phyloP scores from a whole-genome alignment of 768 basidiomycete genomes.

The Pisolithus orientalis region DNA sequence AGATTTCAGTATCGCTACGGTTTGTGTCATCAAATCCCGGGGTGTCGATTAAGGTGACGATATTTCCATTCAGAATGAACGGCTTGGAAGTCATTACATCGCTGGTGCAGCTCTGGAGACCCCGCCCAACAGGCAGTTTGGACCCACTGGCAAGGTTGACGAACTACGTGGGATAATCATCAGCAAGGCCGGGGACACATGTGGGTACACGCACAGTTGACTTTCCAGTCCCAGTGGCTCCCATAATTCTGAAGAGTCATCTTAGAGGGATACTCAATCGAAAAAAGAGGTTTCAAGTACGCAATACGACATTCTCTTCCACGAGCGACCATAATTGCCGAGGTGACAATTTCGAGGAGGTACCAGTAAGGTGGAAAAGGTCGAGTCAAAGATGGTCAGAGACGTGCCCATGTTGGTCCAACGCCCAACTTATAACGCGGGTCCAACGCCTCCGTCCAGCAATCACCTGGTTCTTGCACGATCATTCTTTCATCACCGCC shows the following conservation, averaged over 20 bases:
- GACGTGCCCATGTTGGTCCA: background rate
- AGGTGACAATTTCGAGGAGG: background rate
- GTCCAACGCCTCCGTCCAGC: background rate
- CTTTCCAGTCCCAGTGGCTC: slow-evolving; percentile 31
- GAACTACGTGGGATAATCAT: slow-evolving; percentile 32
- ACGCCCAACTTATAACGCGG: background rate
- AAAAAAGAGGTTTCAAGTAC: background rate
- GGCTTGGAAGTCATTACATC: slow-evolving; percentile 37
- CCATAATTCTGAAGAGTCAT: slow-evolving; percentile 32
- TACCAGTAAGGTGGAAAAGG: background rate
- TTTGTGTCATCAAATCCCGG: slow-evolving; percentile 56
- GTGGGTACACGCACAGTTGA: slow-evolving; percentile 20
- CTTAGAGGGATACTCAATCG: background rate
- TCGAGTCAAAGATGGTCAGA: background rate
- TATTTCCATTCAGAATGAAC: slow-evolving; percentile 40
- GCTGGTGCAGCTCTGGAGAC: slow-evolving; percentile 46
- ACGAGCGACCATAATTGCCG: background rate
- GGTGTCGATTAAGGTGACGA: slow-evolving; percentile 49
- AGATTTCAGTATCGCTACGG: slow-evolving; percentile 44
- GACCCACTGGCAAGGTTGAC: slow-evolving; percentile 50
- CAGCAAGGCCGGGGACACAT: background rate
- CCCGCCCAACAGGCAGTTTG: slow-evolving; percentile 37
- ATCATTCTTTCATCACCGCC: background rate
- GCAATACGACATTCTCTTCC: background rate
- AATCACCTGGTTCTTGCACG: background rate